Evolutionary conservation across 78 protist genomes (phyloP).

Genomic region (Anaeramoeba flamelloides): DNA sequence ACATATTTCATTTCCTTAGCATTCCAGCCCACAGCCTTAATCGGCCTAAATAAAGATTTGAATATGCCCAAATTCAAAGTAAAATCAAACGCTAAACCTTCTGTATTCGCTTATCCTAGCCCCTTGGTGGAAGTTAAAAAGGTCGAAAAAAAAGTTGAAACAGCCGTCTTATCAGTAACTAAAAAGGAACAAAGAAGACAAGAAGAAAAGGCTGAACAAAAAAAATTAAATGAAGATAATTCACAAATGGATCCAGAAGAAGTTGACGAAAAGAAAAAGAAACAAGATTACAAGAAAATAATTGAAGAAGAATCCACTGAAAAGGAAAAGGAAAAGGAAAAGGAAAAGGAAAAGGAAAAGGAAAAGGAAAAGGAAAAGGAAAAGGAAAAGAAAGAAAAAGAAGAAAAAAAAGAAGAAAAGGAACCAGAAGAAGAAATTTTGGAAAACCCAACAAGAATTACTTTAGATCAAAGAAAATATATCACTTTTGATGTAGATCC

Average conservation of each 20-base stretch:
- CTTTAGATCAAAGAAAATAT: not conserved
- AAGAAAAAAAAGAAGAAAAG: too few species aligned
- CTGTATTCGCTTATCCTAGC: conserved; percentile 74
- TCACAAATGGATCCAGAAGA: too few species aligned
- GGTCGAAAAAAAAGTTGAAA: too few species aligned
- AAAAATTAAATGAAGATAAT: too few species aligned
- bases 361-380: conserved; percentile 29
- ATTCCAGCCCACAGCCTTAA: conserved; percentile 81
- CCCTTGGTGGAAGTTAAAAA: too few species aligned
- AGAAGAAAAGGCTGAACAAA: too few species aligned
- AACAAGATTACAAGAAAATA: too few species aligned
- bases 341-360: too few species aligned
- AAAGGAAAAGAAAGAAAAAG: too few species aligned
- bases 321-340: too few species aligned
- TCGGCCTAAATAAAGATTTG: conserved; percentile 51
- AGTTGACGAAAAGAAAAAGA: conserved; percentile 10
- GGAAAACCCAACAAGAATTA: conserved; percentile 1
- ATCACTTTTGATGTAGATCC: too few species aligned
- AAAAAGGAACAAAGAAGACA: conserved; percentile 16
- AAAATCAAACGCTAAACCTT: conserved; percentile 35
- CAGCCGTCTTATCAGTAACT: conserved; percentile 41
- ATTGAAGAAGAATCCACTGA: too few species aligned
- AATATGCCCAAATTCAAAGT: conserved; percentile 32
- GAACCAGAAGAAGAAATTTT: conserved; percentile 1
- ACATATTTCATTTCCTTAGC: conserved; percentile 69